Conservation (phyloP, 257 asterid genomes). For the Thymus quinquecostatus region DNA sequence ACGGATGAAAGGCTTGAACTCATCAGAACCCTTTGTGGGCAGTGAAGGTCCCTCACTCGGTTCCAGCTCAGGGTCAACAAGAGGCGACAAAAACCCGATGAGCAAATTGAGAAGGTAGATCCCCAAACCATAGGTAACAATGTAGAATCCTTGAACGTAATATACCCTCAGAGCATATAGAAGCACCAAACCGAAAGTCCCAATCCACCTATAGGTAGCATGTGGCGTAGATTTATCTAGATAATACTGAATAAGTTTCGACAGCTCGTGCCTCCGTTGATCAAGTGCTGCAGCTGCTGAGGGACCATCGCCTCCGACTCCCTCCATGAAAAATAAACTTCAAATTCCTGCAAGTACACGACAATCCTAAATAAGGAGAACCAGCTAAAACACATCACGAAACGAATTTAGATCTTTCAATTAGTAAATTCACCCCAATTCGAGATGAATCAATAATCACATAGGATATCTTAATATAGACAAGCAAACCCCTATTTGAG, state of each 20-base stretch:
- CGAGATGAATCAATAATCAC: background rate
- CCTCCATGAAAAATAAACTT: slow-evolving; percentile 47
- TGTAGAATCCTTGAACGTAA: slow-evolving; percentile 86
- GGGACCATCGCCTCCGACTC: slow-evolving; percentile 55
- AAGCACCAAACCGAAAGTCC: slow-evolving; percentile 53
- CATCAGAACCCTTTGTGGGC: slow-evolving; percentile 96
- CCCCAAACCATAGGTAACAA: slow-evolving; percentile 83
- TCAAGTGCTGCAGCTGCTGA: slow-evolving; percentile 70
- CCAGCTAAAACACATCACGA: background rate
- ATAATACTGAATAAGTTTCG: slow-evolving; percentile 74
- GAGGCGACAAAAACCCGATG: slow-evolving; percentile 94
- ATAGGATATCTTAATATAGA: background rate
- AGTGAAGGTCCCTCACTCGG: slow-evolving; percentile 58
- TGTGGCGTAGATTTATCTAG: slow-evolving; percentile 91
- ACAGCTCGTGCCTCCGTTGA: slow-evolving; percentile 68
- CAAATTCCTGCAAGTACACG: slow-evolving; percentile 27
- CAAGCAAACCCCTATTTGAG: slow-evolving; percentile 5
- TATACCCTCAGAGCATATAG: slow-evolving; percentile 78
- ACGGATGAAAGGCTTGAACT: slow-evolving; percentile 92
- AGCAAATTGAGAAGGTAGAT: slow-evolving; percentile 84
- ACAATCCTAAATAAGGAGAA: slow-evolving; percentile 14
- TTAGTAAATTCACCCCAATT: background rate
- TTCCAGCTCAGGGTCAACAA: slow-evolving; percentile 90
- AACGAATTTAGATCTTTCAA: background rate
- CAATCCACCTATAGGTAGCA: slow-evolving; percentile 78